Conservation (phyloP, 148 eudicot species). For the Limonium bicolor region DNA sequence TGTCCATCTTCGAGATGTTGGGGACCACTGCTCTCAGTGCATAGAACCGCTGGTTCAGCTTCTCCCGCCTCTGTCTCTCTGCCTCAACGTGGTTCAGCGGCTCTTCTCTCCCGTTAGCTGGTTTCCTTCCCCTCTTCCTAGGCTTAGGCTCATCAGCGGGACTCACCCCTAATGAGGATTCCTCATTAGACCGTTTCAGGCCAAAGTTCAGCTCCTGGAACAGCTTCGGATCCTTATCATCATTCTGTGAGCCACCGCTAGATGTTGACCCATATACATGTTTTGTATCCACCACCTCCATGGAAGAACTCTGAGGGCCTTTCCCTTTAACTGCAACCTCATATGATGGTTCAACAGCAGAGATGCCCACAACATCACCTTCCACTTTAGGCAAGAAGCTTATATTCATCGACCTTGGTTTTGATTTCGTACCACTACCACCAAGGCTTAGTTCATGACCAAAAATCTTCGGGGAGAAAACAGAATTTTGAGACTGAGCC, state of each 20-base stretch:
- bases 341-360: not conserved
- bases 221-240: not conserved
- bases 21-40: conserved; percentile 88
- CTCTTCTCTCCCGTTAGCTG: conserved; percentile 34
- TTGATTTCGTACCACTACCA: not conserved
- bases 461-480: conserved; percentile 48
- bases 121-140: conserved; percentile 27
- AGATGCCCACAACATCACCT: conserved; percentile 6
- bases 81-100: conserved; percentile 85
- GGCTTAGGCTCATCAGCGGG: conserved; percentile 24
- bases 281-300: not conserved
- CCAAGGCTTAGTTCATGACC: conserved; percentile 38
- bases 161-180: conserved; percentile 5
- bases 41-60: conserved; percentile 80
- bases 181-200: conserved; percentile 1
- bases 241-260: conserved; percentile 2
- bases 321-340: conserved; percentile 4
- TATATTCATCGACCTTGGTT: conserved; percentile 4
- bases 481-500: too few relatives aligned
- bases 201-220: conserved; percentile 4
- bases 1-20: conserved; percentile 86
- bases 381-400: conserved; percentile 24
- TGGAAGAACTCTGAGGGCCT: not conserved
- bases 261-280: conserved; percentile 1
- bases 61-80: conserved; percentile 77